Conservation (phyloP, 1,139 yeast genomes). For the Sugiyamaella xylanicola region DNA sequence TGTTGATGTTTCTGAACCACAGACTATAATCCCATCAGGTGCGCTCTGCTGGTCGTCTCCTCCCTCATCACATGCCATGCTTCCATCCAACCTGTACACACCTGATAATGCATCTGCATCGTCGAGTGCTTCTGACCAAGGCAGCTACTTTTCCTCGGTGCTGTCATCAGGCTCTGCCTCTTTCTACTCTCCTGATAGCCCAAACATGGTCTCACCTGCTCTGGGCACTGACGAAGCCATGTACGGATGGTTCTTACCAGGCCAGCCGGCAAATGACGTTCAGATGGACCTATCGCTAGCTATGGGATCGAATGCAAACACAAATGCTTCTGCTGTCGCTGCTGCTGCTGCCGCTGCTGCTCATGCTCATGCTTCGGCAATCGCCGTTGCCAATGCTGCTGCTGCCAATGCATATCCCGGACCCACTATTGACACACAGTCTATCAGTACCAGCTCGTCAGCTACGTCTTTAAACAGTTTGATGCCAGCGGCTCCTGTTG, state of each 20-base stretch:
- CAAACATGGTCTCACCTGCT: conserved; percentile 21
- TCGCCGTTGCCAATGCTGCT: background rate
- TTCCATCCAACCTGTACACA: conserved; percentile 18
- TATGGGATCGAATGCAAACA: background rate
- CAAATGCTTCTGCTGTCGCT: background rate
- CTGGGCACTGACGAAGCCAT: conserved; percentile 19
- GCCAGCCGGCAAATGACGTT: background rate
- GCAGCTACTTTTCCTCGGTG: conserved; percentile 24
- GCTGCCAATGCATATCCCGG: conserved; percentile 2
- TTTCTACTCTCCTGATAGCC: conserved; percentile 20
- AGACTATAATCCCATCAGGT: conserved; percentile 18
- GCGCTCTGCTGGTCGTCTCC: conserved; percentile 21
- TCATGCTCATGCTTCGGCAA: background rate
- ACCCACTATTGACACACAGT: conserved; percentile 1
- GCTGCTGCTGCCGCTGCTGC: conserved; percentile 8
- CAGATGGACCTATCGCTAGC: background rate
- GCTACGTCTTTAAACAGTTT: conserved; percentile 13
- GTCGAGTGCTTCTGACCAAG: conserved; percentile 13
- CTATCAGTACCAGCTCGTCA: conserved; percentile 8
- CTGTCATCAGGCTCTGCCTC: conserved; percentile 23
- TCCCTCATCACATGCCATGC: conserved; percentile 17
- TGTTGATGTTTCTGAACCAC: conserved; percentile 18
- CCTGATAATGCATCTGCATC: conserved; percentile 19
- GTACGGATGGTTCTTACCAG: conserved; percentile 18
- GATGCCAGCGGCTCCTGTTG: conserved; percentile 9